phyloP scores from a whole-genome alignment of 768 basidiomycete genomes.

The Omphalotus guepiniiformis region DNA sequence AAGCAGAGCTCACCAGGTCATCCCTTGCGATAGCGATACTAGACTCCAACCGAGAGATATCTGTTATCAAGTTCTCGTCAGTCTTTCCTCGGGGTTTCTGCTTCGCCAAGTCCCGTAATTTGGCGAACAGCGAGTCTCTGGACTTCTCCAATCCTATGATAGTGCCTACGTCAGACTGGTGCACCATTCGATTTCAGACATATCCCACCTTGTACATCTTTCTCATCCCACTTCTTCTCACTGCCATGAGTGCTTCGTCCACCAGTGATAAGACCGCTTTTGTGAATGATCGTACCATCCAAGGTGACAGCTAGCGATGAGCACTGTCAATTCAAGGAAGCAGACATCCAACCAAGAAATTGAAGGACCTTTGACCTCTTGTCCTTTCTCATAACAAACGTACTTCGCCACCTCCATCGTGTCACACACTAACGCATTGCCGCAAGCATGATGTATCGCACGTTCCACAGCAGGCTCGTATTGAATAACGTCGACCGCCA shows the following conservation, averaged over 20 bases:
- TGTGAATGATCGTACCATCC: slow-evolving; percentile 96
- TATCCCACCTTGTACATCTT: slow-evolving; percentile 88
- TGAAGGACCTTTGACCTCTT: slow-evolving; percentile 89
- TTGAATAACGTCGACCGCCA: slow-evolving; percentile 84
- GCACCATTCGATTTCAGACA: too few species aligned
- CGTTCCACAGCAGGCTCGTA: slow-evolving; percentile 83
- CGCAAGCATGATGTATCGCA: slow-evolving; percentile 96
- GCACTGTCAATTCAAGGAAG: background rate
- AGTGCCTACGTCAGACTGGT: background rate
- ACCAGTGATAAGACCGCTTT: slow-evolving; percentile 96
- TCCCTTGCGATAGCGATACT: slow-evolving; percentile 72
- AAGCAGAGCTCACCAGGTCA: slow-evolving; percentile 55
- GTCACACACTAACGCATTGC: slow-evolving; percentile 93
- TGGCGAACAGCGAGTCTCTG: slow-evolving; percentile 65
- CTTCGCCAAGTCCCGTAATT: slow-evolving; percentile 81
- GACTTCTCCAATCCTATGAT: slow-evolving; percentile 43
- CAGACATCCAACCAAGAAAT: background rate
- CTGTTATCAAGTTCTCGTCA: slow-evolving; percentile 74
- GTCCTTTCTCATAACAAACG: slow-evolving; percentile 90
- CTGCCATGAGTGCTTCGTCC: slow-evolving; percentile 73
- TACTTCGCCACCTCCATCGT: slow-evolving; percentile 88
- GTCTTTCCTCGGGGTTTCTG: slow-evolving; percentile 79
- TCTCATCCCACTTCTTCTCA: slow-evolving; percentile 93
- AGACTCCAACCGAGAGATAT: slow-evolving; percentile 77
- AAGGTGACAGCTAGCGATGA: slow-evolving; percentile 76